Evolutionary conservation across 1,139 yeast species (phyloP), one percentile per base, ranked within the genome.

Genomic region (Hansenula lynferdii): DNA sequence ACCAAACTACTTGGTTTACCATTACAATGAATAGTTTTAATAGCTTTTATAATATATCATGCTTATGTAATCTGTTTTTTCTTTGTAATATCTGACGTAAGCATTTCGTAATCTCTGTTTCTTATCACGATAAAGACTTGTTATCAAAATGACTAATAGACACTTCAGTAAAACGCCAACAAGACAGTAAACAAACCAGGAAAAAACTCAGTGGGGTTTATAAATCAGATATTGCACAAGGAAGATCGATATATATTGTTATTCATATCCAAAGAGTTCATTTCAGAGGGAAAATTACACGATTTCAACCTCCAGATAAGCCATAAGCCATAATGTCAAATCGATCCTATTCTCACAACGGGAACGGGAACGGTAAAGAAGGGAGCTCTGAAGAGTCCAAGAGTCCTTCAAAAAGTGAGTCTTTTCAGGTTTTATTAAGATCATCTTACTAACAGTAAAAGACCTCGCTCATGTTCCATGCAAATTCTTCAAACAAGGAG

Each of bases 1-100:
- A 57, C 98, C 98, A 39, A 89, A 92, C 63, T 92, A 92, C 61
- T 68, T 92, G 57, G 97, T 92, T 23, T 92, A 75, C 61, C 98
- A 92, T 56, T 75, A 72, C 61, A 81, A 84, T 56, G 92, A 83
- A 60, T 80, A 61, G 60, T 7, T 10, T 30, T n/a, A n/a, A n/a
- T 25, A 15, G 9, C 11, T 6, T 12, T 12, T 11, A n/a, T 26
- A 17, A 6, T 27, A 9, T 27, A 27, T 8, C 7, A 14, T n/a
- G 12, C 6, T 27, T 7, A 10, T 14, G 4, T 15, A 8, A 15
- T 27, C 17, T 14, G 11, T 9, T n/a, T 9, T 16, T 11, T 16
- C 16, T 32, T 23, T 12, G 17, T 14, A 8, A 23, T 10, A 14
- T 19, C 14, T 20, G 15, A 28, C 17, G 28, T 28, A 15, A 28